Evolutionary conservation across 2,329 filamentous ascomycete species (phyloP).

Genomic region (Trichoderma lentiforme): DNA sequence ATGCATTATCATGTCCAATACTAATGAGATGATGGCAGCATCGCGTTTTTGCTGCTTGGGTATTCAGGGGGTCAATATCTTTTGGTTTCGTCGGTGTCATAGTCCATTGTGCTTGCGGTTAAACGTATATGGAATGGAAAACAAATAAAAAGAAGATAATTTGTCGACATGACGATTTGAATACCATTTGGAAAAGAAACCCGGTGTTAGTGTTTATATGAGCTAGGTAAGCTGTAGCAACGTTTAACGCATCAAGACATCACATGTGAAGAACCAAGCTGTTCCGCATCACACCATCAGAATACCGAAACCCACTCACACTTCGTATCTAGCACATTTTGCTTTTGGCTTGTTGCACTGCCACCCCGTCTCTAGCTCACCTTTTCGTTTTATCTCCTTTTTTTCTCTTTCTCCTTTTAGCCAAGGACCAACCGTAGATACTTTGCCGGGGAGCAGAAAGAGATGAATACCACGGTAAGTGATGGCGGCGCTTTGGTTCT

Average conservation of each 20-base stretch:
- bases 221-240: background rate
- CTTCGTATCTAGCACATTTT: slow-evolving; percentile 1
- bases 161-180: background rate
- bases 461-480: background rate
- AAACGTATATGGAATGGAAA: background rate
- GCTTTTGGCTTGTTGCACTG: background rate
- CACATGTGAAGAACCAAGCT: background rate
- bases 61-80: background rate
- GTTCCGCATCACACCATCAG: background rate
- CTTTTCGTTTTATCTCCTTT: background rate
- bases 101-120: background rate
- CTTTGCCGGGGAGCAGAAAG: background rate
- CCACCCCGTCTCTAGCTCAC: background rate
- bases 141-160: background rate
- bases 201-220: background rate
- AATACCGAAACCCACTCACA: slow-evolving; percentile 5
- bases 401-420: background rate
- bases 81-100: background rate
- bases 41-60: background rate
- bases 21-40: background rate
- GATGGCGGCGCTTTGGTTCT: background rate
- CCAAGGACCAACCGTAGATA: background rate
- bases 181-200: background rate
- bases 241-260: background rate
- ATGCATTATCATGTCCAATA: slow-evolving; percentile 7